phyloP scores from a whole-genome alignment of 1,284 basidiomycete genomes.

The Testicularia cyperi region DNA sequence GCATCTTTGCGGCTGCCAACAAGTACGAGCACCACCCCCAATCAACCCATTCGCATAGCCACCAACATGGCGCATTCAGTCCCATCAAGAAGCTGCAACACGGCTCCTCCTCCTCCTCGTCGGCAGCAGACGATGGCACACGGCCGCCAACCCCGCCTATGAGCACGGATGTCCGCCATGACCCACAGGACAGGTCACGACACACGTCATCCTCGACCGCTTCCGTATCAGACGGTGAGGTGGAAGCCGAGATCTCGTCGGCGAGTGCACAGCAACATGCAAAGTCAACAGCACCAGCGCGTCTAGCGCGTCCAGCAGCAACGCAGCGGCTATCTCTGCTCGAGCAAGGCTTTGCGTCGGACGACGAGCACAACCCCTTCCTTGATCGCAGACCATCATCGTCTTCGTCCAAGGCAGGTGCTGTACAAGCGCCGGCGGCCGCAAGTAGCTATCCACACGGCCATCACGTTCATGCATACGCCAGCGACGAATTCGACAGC shows the following conservation, averaged over 20 bases:
- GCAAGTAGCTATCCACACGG: neutral
- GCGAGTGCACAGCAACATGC: too few species aligned
- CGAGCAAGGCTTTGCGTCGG: conserved; percentile 17
- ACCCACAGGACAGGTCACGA: conserved; percentile 1
- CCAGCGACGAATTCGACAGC: conserved; percentile 30
- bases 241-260: neutral
- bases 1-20: too few species aligned
- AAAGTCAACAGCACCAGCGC: too few species aligned
- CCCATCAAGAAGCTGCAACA: conserved; percentile 23
- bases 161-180: conserved; percentile 35
- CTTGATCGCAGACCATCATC: conserved; percentile 7
- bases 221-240: neutral
- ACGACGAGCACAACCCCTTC: conserved; percentile 32
- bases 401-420: neutral
- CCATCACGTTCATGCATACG: conserved; percentile 4
- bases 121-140: conserved; percentile 7
- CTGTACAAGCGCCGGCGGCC: neutral
- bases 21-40: neutral
- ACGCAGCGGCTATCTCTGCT: too few species aligned
- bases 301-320: too few species aligned
- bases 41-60: neutral
- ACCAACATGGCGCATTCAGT: conserved; percentile 11
- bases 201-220: conserved; percentile 1
- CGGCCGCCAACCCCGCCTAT: conserved; percentile 30
- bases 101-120: too few species aligned